Base-by-base conservation (phyloP, 805 yeast species). In the Yarrowia alimentaria region DNA sequence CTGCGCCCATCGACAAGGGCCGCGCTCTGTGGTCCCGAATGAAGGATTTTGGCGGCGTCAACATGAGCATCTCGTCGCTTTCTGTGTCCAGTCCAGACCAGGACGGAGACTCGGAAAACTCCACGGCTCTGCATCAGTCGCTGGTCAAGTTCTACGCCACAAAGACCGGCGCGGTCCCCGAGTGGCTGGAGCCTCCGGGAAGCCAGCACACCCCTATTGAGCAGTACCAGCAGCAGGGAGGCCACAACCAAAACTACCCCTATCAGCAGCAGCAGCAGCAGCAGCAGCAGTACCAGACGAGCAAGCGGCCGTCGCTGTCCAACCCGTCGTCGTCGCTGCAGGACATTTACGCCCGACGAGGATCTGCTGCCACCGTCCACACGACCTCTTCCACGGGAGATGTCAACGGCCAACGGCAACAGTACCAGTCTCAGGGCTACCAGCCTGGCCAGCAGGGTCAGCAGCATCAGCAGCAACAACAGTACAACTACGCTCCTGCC, bases 61-160 rank as follows among this genome's bases (percentile, higher is more conserved):
- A 43, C 6, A 43, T 31, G 37, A 30, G 37, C 4, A 48, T 66
- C 16, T 59, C 67, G 3, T 56, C 58, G n/a, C 57, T 62, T 19
- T 55, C 60, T 2, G 30, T 62, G 20, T 52, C 56, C 7, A 53
- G 58, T 13, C 52, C 61, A 6, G 78, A 75, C 38, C 61, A 64
- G 33, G 79, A 75, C 54, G 76, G 76, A 19, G 69, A 66, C 22
- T 57, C 66, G 1, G 67, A 68, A 19, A 67, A 67, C 10, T 66
- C 73, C 24, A 75, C 79, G 0, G 64, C 73, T 6, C 65, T 75
- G 5, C 74, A 73, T 53, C 68, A 74, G 53, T 72, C 77, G 1
- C 54, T 75, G 35, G 69, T 72, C 9, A 64, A 66, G 43, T 71
- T 61, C 58, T 75, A 74, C 55, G 55, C 63, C 40, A 58, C 55